phyloP scores from a whole-genome alignment of 805 yeast species.

The Debaryomyces tyrocola region DNA sequence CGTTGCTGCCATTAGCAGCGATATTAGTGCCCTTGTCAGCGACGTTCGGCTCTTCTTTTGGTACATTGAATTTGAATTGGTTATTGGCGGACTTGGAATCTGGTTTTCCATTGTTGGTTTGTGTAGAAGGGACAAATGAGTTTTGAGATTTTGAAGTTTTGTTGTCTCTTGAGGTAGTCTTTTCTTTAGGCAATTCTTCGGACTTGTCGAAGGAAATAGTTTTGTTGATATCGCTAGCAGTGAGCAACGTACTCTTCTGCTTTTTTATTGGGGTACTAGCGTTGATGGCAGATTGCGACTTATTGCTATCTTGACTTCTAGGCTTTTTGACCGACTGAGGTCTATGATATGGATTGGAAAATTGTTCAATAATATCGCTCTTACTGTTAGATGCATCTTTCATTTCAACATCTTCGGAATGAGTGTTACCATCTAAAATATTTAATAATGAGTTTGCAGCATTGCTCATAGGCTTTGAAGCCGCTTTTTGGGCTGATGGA shows the following conservation, averaged over 20 bases:
- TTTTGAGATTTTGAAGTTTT: no score
- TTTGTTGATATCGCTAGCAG: constrained; percentile 37
- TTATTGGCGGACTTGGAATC: not conserved
- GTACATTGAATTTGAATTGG: not conserved
- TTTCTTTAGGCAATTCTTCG: constrained; percentile 19
- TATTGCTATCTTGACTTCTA: constrained; percentile 9
- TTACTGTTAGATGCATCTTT: not conserved
- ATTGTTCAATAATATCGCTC: constrained; percentile 6
- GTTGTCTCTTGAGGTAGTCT: not conserved
- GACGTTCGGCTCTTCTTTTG: not conserved
- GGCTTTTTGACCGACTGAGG: constrained; percentile 7
- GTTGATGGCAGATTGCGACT: not conserved
- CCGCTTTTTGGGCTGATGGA: not conserved
- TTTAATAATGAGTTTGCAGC: constrained; percentile 40
- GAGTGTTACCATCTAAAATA: constrained; percentile 30
- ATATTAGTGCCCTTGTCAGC: not conserved
- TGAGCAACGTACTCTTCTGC: constrained; percentile 13
- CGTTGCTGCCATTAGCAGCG: not conserved
- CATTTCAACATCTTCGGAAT: constrained; percentile 3
- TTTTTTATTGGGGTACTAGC: constrained; percentile 5
- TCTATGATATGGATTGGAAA: constrained; percentile 22
- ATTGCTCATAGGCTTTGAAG: constrained; percentile 25
- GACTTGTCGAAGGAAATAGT: constrained; percentile 36
- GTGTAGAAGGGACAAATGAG: not conserved
- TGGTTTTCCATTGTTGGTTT: constrained; percentile 5